Base-by-base conservation (phyloP, 2,329 filamentous ascomycete genomes). In the Trichoderma asperellum region DNA sequence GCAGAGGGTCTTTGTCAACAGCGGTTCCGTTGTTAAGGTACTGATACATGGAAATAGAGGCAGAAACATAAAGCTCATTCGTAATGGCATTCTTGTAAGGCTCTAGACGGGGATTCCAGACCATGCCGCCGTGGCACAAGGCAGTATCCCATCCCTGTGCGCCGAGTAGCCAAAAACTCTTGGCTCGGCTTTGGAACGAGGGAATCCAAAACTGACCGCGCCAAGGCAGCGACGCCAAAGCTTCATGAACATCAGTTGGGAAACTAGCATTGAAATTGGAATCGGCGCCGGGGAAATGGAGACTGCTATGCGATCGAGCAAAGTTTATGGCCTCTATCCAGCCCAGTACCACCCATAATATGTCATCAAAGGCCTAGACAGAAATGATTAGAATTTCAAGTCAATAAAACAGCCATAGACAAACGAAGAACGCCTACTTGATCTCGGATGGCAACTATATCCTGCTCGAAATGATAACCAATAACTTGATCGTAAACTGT, bases 21-120 rank as follows among this genome's bases (percentile, higher is more conserved):
- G 32, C 24, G 32, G 59, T 64, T 11, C 27, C 62, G 43, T 69
- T 59, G 21, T 5, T 18, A 73, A 94, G 96, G 76, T 95, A 87
- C 5, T 96, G 85, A 77, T 97, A 97, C 95, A 98, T 97, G 65
- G 86, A 88, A 43, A 95, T 87, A 27, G 92, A 96, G 0, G 93
- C 93, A 0, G 94, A 86, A 70, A 97, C 92, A 81, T 88, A 97
- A 1, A 97, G 86, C 77, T 97, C 89, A 76, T 97, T 97, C 35
- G 95, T 98, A 74, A 98, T 96, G 72, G 95, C 93, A 76, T 98
- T 98, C 77, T 97, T 98, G 83, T 97, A 98, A 0, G 94, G 93
- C 49, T 85, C 80, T 34, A 95, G 81, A 43, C 88, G 87, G 2
- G 93, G 93, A 73, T 92, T 96, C 95, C 95, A 98, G 16, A 89